Base-by-base conservation (phyloP, 192 early-diverging fungal genomes). In the Kickxella alabastrina region DNA sequence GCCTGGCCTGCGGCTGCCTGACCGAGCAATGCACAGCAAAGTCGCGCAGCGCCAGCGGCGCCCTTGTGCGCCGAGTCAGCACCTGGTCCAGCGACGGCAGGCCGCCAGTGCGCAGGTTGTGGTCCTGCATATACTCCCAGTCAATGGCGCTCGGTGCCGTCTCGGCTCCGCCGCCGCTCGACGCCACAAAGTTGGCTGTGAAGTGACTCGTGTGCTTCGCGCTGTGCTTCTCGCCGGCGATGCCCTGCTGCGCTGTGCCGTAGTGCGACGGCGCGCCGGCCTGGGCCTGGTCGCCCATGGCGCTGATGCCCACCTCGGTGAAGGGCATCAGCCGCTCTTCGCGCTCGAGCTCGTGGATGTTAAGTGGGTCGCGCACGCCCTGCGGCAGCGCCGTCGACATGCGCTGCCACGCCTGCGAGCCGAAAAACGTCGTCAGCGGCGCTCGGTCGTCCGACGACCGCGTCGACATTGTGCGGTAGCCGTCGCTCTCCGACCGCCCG, bases 1-100 rank as follows among this genome's bases (percentile, higher is more conserved):
- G 49, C 10, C 68, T 59, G n/a, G 75, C 68, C 54, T 77, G 74
- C 37, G 74, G 74, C 62, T 77, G 74, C 9, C 74, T 43, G 35
- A 77, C 74, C 35, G 74, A 70, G 43, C 74, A 77, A 32, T 77
- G 74, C 52, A 70, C 67, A 7, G 67, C 67, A 62, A 77, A 77
- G 55, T 77, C 74, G 22, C 68, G 68, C 44, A 77, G 49, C 24
- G 75, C 67, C 39, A 77, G 35, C 2, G 75, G 75, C 3, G 75
- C 67, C 7, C 65, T 54, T 19, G 75, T 77, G 18, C 65, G 42
- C 6, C 68, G 54, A 8, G 75, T 71, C 49, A 77, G 53, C 43
- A 77, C 75, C 44, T 77, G 75, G 61, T 72, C 75, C 39, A 77
- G 57, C n/a, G 75, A 68, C 4, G 75, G 75, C 47, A 77, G 64